These are phyloP conservation scores for Xylaria polymorpha DNA, from an alignment of 2,329 filamentous ascomycete genomes.

Conservation along the genomic window DNA sequence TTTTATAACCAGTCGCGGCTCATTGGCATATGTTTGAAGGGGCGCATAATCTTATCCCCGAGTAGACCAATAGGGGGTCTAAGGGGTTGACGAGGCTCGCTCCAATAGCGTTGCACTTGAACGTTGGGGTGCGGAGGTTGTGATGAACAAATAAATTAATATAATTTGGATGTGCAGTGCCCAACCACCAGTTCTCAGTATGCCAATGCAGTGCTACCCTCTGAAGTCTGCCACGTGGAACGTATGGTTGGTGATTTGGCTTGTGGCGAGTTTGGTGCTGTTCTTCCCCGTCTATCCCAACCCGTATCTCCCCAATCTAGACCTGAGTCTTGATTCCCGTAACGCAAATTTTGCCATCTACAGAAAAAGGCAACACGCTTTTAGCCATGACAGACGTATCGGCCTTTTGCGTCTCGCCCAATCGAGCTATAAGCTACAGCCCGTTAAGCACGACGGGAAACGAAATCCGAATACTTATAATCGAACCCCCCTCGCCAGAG, in stretches of 20 bases:
- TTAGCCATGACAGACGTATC: constrained; percentile 29
- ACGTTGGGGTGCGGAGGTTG: background rate
- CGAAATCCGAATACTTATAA: constrained; percentile 34
- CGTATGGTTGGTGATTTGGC: constrained; percentile 21
- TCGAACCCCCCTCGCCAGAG: constrained; percentile 20
- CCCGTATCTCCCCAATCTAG: constrained; percentile 9
- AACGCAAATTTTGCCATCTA: background rate
- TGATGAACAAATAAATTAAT: background rate
- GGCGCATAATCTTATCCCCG: background rate
- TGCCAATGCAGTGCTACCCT: constrained; percentile 19
- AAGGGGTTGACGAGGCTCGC: background rate
- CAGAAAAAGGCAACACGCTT: background rate
- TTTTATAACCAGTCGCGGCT: background rate
- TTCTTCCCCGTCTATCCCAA: constrained; percentile 12
- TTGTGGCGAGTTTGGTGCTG: constrained; percentile 19
- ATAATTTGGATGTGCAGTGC: background rate
- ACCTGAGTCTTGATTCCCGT: constrained; percentile 1
- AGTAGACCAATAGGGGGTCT: background rate
- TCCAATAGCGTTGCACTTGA: background rate
- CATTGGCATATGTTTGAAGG: background rate
- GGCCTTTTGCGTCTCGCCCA: constrained; percentile 24
- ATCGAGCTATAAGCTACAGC: constrained; percentile 30
- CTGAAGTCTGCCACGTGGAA: constrained; percentile 32
- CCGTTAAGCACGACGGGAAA: constrained; percentile 27
- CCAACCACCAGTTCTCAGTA: background rate